Percentiles rank a stretch among this genome's conserved stretches.
phyloP scores from a whole-genome alignment of 345 rosid genomes.

The Brassica napus region Da-Ae NC_063450.1:22198001-22198500 shows the following conservation, averaged over 20 bases:
- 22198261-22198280: no score
- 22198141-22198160: slow-evolving; percentile 44
- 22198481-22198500: slow-evolving; percentile 73
- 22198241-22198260: neutral
- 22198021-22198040: neutral
- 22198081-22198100: no score
- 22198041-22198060: neutral
- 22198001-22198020: slow-evolving; percentile 16
- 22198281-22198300: neutral
- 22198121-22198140: slow-evolving; percentile 43
- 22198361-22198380: slow-evolving; percentile 79
- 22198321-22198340: neutral
- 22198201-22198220: slow-evolving; percentile 69
- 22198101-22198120: slow-evolving; percentile 53
- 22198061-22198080: neutral
- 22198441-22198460: neutral
- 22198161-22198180: slow-evolving; percentile 30
- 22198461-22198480: slow-evolving; percentile 56
- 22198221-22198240: slow-evolving; percentile 63
- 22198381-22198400: slow-evolving; percentile 86
- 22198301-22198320: no score
- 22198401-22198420: slow-evolving; percentile 92
- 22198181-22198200: slow-evolving; percentile 52
- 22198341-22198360: slow-evolving; percentile 64
- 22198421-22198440: slow-evolving; percentile 36